Conservation (phyloP, 805 yeast species). For the Metschnikowia noctiluminum region DNA sequence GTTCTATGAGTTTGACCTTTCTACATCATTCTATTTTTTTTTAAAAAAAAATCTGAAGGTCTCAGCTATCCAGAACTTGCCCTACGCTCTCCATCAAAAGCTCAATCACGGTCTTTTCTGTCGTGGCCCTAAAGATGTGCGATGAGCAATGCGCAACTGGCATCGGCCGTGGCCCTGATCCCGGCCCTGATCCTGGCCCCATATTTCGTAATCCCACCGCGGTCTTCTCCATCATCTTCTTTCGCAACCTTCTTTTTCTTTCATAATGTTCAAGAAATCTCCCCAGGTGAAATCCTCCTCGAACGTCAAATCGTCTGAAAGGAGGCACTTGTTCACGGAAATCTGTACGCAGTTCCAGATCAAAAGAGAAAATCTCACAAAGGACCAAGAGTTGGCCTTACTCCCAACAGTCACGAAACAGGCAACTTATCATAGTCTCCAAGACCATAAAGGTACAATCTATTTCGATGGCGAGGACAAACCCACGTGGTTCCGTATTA, state of each 20-base stretch:
- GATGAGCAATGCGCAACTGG: too few species aligned
- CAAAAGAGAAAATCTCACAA: slow-evolving; percentile 36
- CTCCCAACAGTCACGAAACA: slow-evolving; percentile 58
- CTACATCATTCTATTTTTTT: too few species aligned
- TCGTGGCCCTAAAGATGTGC: too few species aligned
- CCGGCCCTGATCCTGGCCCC: neutral
- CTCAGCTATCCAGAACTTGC: too few species aligned
- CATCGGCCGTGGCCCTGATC: too few species aligned
- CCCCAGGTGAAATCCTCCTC: slow-evolving; percentile 65
- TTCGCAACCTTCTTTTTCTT: neutral
- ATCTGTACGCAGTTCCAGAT: slow-evolving; percentile 43
- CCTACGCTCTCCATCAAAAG: too few species aligned
- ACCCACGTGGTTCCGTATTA: slow-evolving; percentile 70
- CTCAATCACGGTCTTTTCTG: too few species aligned
- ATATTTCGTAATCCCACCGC: neutral
- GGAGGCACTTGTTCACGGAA: slow-evolving; percentile 49
- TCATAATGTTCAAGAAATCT: slow-evolving; percentile 23
- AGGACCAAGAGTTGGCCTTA: slow-evolving; percentile 38
- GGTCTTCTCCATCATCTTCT: neutral
- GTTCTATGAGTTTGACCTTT: too few species aligned
- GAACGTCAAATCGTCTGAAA: slow-evolving; percentile 78
- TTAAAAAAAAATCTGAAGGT: too few species aligned
- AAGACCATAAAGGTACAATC: slow-evolving; percentile 55
- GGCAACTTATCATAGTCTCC: slow-evolving; percentile 54
- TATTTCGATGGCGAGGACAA: slow-evolving; percentile 60